Evolutionary conservation across 495 filamentous ascomycete species (phyloP).

Genomic region (Peziza echinospora): DNA sequence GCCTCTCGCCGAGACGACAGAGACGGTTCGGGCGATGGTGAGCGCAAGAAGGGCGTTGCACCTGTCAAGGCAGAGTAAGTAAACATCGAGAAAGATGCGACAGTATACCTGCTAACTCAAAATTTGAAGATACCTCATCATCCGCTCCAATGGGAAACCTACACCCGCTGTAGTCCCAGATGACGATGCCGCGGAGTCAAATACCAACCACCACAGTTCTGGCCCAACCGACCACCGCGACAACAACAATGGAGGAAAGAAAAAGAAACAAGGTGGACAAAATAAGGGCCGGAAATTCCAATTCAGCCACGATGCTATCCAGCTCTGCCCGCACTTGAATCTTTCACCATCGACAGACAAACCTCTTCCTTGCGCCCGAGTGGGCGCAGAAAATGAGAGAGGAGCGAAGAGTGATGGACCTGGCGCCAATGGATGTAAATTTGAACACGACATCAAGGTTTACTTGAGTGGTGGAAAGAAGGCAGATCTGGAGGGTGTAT

Average conservation of each 20-base stretch:
- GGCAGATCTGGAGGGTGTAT: constrained; percentile 51
- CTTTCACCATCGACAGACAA: constrained; percentile 28
- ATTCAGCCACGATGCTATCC: constrained; percentile 49
- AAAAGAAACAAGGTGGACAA: constrained; percentile 52
- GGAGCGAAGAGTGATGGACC: constrained; percentile 14
- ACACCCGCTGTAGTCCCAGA: constrained; percentile 17
- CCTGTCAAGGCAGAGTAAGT: constrained; percentile 68
- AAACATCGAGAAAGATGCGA: too few relatives aligned
- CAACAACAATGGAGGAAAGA: constrained; percentile 24
- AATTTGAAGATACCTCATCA: too few relatives aligned
- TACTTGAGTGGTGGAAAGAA: constrained; percentile 71
- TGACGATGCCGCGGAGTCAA: constrained; percentile 54
- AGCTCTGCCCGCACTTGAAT: constrained; percentile 60
- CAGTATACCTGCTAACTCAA: too few relatives aligned
- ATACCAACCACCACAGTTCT: constrained; percentile 21
- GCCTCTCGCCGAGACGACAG: too few relatives aligned
- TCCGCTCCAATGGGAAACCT: constrained; percentile 7
- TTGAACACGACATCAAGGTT: constrained; percentile 61
- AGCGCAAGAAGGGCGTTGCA: constrained; percentile 31
- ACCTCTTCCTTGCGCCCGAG: constrained; percentile 10
- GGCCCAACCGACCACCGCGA: constrained; percentile 17
- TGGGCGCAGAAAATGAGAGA: constrained; percentile 7
- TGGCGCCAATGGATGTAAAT: constrained; percentile 33
- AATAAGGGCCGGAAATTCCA: constrained; percentile 78
- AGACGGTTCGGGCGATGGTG: constrained; percentile 29